Evolutionary conservation across 208 protist genomes (phyloP).

Genomic region (Leishmania braziliensis): DNA sequence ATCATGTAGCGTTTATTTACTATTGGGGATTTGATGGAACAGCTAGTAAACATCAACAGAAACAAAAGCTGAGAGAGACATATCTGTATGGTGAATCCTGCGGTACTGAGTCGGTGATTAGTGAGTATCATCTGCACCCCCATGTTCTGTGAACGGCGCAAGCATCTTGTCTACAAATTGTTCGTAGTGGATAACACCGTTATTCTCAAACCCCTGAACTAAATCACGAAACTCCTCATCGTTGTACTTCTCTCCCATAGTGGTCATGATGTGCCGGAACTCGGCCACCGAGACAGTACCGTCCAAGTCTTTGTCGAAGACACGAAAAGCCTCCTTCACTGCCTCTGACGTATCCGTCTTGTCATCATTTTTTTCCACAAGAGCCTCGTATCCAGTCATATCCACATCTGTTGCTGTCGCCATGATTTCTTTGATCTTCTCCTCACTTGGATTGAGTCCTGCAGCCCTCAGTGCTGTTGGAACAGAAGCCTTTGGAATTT

Average conservation of each 20-base stretch:
- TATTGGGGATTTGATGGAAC: neutral
- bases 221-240: conserved; percentile 94
- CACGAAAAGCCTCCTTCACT: conserved; percentile 95
- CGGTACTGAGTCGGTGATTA: neutral
- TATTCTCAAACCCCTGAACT: conserved; percentile 91
- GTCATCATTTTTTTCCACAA: conserved; percentile 87
- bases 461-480: conserved; percentile 87
- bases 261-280: conserved; percentile 97
- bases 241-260: conserved; percentile 96
- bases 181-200: conserved; percentile 91
- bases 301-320: conserved; percentile 96
- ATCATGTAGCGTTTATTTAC: neutral
- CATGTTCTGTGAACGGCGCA: conserved; percentile 89
- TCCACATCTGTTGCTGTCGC: conserved; percentile 73
- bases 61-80: neutral
- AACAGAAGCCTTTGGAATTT: conserved; percentile 85
- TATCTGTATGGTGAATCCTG: neutral
- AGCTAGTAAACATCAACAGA: conserved; percentile 11
- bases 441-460: conserved; percentile 92
- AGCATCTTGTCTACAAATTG: conserved; percentile 91
- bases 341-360: conserved; percentile 94
- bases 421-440: conserved; percentile 91
- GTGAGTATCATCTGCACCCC: conserved; percentile 45
- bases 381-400: conserved; percentile 79
- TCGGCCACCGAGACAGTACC: conserved; percentile 96